phyloP scores from a whole-genome alignment of 495 filamentous ascomycete species.

The Rhypophila decipiens region DNA sequence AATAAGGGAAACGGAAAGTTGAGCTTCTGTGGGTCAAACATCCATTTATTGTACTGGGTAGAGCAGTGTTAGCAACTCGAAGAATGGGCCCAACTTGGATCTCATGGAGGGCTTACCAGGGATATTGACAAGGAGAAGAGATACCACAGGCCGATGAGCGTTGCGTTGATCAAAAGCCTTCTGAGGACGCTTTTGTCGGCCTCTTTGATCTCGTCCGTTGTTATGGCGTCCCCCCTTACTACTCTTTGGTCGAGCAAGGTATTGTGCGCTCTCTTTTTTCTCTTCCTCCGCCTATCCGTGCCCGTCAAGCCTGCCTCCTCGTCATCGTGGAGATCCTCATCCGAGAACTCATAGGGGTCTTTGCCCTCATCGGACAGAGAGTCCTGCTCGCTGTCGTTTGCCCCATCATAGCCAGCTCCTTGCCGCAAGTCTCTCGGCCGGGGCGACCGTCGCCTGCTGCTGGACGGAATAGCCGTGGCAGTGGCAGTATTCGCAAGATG shows the following conservation, averaged over 20 bases:
- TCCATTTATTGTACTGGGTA: conserved; percentile 97
- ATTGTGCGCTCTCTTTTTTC: conserved; percentile 57
- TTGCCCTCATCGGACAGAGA: conserved; percentile 18
- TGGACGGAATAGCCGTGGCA: conserved; percentile 30
- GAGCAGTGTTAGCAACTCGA: conserved; percentile 7
- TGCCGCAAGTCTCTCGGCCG: conserved; percentile 43
- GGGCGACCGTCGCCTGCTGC: conserved; percentile 38
- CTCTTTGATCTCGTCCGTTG: conserved; percentile 57
- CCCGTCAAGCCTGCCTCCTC: conserved; percentile 82
- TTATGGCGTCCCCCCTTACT: conserved; percentile 47
- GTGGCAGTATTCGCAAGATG: conserved; percentile 45
- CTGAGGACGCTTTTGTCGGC: conserved; percentile 66
- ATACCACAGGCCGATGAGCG: conserved; percentile 86
- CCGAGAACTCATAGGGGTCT: conserved; percentile 34
- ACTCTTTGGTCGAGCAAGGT: conserved; percentile 70
- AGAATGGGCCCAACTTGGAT: too few relatives aligned
- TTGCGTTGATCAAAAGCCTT: conserved; percentile 60
- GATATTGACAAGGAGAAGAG: conserved; percentile 92
- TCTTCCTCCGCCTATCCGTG: conserved; percentile 60
- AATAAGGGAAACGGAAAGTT: conserved; percentile 95
- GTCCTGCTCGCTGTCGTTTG: conserved; percentile 24
- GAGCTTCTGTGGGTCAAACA: conserved; percentile 82
- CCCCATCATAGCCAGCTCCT: conserved; percentile 29
- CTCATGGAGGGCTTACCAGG: conserved; percentile 56
- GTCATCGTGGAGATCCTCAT: conserved; percentile 76